These are phyloP conservation scores for Thielaviopsis musarum DNA, from an alignment of 2,329 filamentous ascomycete genomes.

Conservation along the genomic window DNA sequence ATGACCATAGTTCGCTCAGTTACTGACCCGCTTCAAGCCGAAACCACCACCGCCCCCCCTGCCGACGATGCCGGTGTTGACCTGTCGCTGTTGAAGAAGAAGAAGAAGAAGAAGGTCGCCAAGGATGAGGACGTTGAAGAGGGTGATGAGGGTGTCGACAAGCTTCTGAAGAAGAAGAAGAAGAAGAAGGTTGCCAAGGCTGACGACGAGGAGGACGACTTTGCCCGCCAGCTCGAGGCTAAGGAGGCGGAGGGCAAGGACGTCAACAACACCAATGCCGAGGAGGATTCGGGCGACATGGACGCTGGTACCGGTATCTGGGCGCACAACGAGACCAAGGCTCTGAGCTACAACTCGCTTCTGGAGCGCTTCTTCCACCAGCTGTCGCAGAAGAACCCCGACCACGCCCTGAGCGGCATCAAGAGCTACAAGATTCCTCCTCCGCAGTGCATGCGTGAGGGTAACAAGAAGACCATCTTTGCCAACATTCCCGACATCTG, in stretches of 20 bases:
- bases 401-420: conserved; percentile 72
- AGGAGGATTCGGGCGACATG: conserved; percentile 57
- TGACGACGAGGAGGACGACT: conserved; percentile 43
- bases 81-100: conserved; percentile 52
- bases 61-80: conserved; percentile 41
- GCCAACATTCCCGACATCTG: conserved; percentile 98
- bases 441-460: conserved; percentile 96
- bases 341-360: conserved; percentile 72
- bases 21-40: conserved; percentile 15
- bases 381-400: conserved; percentile 89
- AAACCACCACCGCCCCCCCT: conserved; percentile 29
- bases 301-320: conserved; percentile 81
- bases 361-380: conserved; percentile 88
- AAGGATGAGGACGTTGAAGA: conserved; percentile 30
- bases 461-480: conserved; percentile 99
- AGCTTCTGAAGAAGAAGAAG: conserved; percentile 79
- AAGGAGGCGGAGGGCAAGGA: conserved; percentile 46
- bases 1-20: not conserved
- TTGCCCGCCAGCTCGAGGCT: conserved; percentile 44
- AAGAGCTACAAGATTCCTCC: conserved; percentile 99
- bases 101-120: conserved; percentile 50
- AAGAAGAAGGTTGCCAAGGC: conserved; percentile 34
- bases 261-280: conserved; percentile 36
- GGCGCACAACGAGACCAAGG: conserved; percentile 60
- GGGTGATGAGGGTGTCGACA: conserved; percentile 35